These are phyloP conservation scores for Bryoerythrophyllum caledonicum DNA, from an alignment of 225 moss, liverwort and hornwort species.

Conservation along the genomic window DNA sequence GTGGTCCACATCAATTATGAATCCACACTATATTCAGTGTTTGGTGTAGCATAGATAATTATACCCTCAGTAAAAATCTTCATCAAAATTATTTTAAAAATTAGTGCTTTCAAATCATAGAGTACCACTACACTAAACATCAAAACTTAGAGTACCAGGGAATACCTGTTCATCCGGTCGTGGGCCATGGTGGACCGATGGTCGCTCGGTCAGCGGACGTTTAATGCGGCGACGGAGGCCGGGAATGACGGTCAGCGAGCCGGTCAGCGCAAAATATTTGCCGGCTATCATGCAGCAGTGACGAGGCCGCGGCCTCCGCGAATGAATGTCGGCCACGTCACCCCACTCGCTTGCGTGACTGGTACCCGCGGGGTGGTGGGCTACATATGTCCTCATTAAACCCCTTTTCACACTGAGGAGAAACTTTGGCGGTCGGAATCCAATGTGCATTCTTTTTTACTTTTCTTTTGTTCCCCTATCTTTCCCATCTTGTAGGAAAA, in stretches of 20 bases:
- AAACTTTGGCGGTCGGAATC: conserved; percentile 10
- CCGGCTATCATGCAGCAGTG: conserved; percentile 26
- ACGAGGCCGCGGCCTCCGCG: neutral
- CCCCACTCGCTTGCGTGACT: neutral
- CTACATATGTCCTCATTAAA: too few relatives aligned
- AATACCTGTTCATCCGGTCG: too few relatives aligned
- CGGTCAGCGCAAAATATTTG: conserved; percentile 25
- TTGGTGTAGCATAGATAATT: too few relatives aligned
- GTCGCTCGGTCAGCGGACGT: conserved; percentile 15
- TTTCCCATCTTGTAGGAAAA: conserved; percentile 3
- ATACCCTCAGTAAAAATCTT: too few relatives aligned
- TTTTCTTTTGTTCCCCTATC: neutral
- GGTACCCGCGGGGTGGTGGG: neutral
- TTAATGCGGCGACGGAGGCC: neutral
- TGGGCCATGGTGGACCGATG: neutral
- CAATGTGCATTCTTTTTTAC: neutral
- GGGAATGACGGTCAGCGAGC: conserved; percentile 2
- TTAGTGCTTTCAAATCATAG: too few relatives aligned
- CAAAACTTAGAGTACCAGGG: too few relatives aligned
- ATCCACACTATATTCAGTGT: too few relatives aligned
- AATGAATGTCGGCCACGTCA: conserved; percentile 21
- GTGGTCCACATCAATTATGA: too few relatives aligned
- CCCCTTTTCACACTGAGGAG: too few relatives aligned
- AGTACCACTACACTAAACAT: too few relatives aligned
- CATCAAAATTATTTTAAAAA: too few relatives aligned